phyloP scores from a whole-genome alignment of 768 basidiomycete genomes.

The Boletales sp. region DNA sequence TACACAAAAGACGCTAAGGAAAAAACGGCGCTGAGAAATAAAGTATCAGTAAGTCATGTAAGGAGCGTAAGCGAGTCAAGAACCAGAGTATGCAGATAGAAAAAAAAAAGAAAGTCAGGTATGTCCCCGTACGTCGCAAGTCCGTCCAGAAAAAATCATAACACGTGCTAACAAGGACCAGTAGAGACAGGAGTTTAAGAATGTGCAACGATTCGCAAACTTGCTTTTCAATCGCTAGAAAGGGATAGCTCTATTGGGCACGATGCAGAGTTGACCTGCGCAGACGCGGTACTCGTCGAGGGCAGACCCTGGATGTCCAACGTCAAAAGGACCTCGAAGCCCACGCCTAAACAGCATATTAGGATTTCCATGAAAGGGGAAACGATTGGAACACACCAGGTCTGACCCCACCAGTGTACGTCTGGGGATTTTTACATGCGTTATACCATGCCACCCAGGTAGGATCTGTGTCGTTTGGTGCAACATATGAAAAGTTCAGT shows the following conservation, averaged over 20 bases:
- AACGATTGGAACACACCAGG: slow-evolving; percentile 46
- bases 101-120: neutral
- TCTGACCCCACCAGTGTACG: slow-evolving; percentile 48
- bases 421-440: slow-evolving; percentile 61
- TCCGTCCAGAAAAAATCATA: neutral
- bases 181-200: neutral
- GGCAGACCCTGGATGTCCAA: slow-evolving; percentile 71
- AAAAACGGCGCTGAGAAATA: neutral
- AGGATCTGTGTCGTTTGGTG: slow-evolving; percentile 72
- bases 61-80: neutral
- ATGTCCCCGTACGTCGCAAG: neutral
- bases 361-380: neutral
- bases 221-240: slow-evolving; percentile 42
- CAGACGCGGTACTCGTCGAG: slow-evolving; percentile 48
- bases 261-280: slow-evolving; percentile 53
- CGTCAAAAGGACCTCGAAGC: slow-evolving; percentile 61
- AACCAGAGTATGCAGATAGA: neutral
- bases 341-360: slow-evolving; percentile 36
- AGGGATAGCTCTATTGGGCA: slow-evolving; percentile 68
- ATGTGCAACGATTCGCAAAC: neutral
- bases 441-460: slow-evolving; percentile 84
- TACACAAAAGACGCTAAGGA: neutral
- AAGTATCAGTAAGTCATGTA: slow-evolving; percentile 4
- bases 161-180: neutral
- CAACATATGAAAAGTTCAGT: slow-evolving; percentile 80